Base-by-base conservation (phyloP, 768 basidiomycete genomes). In the Russula virescens region DNA sequence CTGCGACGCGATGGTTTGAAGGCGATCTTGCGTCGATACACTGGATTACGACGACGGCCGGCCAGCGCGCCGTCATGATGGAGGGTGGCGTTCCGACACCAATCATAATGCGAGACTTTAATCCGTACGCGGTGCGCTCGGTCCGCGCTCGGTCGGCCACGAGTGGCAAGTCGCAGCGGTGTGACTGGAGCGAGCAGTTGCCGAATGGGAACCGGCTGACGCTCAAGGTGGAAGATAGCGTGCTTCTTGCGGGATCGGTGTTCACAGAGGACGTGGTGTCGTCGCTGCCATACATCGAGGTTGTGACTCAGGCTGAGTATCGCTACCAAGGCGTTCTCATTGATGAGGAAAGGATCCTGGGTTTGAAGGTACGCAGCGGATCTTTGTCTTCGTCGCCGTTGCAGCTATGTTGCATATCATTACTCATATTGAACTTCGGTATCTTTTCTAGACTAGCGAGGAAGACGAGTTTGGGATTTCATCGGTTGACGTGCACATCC, bases 1-100 rank as follows among this genome's bases (percentile, higher is more conserved):
- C 58, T 0, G 52, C 45, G 5, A 68, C 68, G 28, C 70, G 72
- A 26, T 71, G 70, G 68, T 72, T 72, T 50, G 61, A 66, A 19
- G 62, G 61, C 50, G 69, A 71, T 34, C 62, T 59, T 13, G 54
- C 64, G 2, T 62, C 67, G 14, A 66, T 66, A 46, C 69, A 69
- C 11, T 73, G 73, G 73, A 73, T 73, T 58, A 73, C 73, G 50
- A 71, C 71, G 31, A 72, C 71, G 4, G 70, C 70, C 25, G 73
- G 73, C 11, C 72, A 73, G 58, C 70, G 73, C 26, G 67, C 64
- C 43, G 68, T 72, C 57, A 52, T 50, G 9, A 56, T 61, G 51
- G 60, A 62, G 14, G 59, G 62, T 7, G 42, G 28, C 26, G 8
- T 3, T 11, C 31, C 42, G 26, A 50, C 65, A 2, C 63, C 61